Evolutionary conservation across 768 basidiomycete species (phyloP).

Genomic region (Phaeotremella skinneri): DNA sequence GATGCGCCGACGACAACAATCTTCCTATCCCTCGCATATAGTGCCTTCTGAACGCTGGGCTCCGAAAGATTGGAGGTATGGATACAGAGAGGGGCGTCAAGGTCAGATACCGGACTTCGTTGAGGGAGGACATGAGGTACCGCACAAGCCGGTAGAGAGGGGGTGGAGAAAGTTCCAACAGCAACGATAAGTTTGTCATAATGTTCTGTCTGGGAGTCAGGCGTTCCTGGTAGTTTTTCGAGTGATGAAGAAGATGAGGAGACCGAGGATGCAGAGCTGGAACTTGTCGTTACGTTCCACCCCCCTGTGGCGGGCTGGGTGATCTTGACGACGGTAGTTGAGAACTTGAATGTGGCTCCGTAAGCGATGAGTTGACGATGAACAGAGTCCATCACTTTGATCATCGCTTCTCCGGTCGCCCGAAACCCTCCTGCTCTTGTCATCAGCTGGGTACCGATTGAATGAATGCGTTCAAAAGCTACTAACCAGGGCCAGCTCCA

Average conservation of each 20-base stretch:
- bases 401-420: constrained; percentile 14
- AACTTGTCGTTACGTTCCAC: background rate
- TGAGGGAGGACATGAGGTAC: background rate
- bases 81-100: constrained; percentile 2
- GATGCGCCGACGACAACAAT: constrained; percentile 22
- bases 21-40: constrained; percentile 3
- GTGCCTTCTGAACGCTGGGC: constrained; percentile 11
- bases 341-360: constrained; percentile 1
- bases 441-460: background rate
- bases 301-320: background rate
- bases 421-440: constrained; percentile 4
- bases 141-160: constrained; percentile 17
- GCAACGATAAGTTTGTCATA: constrained; percentile 25
- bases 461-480: background rate
- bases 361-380: constrained; percentile 1
- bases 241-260: background rate
- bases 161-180: constrained; percentile 17
- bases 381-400: constrained; percentile 10
- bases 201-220: background rate
- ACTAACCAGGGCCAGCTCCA: constrained; percentile 1
- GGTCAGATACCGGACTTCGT: constrained; percentile 4
- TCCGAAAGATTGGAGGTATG: constrained; percentile 22
- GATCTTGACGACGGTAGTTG: constrained; percentile 4
- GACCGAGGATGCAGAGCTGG: background rate
- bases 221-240: background rate